Evolutionary conservation across 2,329 filamentous ascomycete species (phyloP), one percentile per base, ranked within the genome.

Genomic region (Penicillium brasilianum): DNA sequence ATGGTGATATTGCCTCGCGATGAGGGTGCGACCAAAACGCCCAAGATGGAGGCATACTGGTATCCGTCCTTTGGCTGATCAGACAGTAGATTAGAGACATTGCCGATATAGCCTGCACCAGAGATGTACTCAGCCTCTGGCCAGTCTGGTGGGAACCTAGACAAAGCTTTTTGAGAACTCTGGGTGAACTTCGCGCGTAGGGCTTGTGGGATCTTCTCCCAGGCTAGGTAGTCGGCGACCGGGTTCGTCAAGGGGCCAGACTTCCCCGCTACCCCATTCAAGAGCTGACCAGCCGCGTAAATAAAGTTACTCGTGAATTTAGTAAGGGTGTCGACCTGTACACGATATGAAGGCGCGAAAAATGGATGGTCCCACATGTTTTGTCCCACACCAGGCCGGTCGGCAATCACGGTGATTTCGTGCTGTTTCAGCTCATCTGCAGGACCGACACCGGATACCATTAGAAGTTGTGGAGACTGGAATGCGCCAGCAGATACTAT

Each of bases 401-500:
- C 59, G 4, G 67, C 64, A 9, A 78, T 34, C 2, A 74, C 60
- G 0, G 66, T 43, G 11, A 77, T 77, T 1, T 58, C 60, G 52
- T 74, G 64, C 3, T 69, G 32, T 7, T 69, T 25, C 7, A 77
- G 63, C 1, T 66, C 62, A 0, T 66, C 65, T 4, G 58, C 44
- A 2, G 82, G 82, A 0, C 83, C 83, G 53, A 81, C 71, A 1
- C 84, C 84, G 18, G 81, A 83, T 2, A 84, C 76, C 74, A 84
- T 83, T 9, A 85, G 54, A 5, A 85, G 71, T 60, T 85, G 82
- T 0, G 84, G 84, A 0, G 82, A 80, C 64, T 86, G 83, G 66
- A 83, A 84, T 4, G 79, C 76, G 3, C 85, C 85, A 0, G 80
- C 82, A 0, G 82, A 78, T 9, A 87, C 60, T 41, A 81, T 78